Conservation (phyloP, 768 basidiomycete genomes). For the Kwoniella sp. region DNA sequence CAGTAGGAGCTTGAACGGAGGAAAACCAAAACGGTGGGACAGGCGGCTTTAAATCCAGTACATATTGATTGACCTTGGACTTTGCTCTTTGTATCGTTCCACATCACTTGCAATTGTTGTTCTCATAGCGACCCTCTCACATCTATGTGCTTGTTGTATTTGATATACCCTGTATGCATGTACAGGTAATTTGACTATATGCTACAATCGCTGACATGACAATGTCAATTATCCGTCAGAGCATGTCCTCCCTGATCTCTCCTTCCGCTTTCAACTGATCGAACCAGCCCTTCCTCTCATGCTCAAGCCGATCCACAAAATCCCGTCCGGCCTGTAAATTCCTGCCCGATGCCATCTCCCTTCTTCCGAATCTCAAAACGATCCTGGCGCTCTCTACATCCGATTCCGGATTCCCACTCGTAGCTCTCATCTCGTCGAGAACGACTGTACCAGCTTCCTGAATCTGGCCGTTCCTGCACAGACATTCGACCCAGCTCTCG, state of each 20-base stretch:
- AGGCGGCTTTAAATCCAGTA: not conserved
- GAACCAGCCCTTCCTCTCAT: constrained; percentile 37
- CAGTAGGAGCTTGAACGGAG: not conserved
- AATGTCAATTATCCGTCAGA: not conserved
- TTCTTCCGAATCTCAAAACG: constrained; percentile 42
- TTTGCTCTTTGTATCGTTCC: constrained; percentile 1
- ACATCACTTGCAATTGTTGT: constrained; percentile 13
- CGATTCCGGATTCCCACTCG: not conserved
- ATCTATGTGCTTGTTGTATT: not conserved
- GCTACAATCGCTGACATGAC: not conserved
- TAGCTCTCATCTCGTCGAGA: constrained; percentile 64
- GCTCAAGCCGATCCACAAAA: constrained; percentile 19
- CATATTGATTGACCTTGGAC: not conserved
- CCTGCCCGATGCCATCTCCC: constrained; percentile 14
- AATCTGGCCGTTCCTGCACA: constrained; percentile 70
- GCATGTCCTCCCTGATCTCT: constrained; percentile 3
- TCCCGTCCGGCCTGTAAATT: constrained; percentile 8
- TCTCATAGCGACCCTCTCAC: not conserved
- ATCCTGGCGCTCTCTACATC: constrained; percentile 29
- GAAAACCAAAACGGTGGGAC: not conserved
- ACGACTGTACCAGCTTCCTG: constrained; percentile 69
- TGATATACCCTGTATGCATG: not conserved
- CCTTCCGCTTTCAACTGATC: constrained; percentile 26
- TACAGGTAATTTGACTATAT: not conserved
- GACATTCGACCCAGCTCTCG: constrained; percentile 71